Conservation (phyloP, 495 filamentous ascomycete genomes). For the Penicillium chermesinum region DNA sequence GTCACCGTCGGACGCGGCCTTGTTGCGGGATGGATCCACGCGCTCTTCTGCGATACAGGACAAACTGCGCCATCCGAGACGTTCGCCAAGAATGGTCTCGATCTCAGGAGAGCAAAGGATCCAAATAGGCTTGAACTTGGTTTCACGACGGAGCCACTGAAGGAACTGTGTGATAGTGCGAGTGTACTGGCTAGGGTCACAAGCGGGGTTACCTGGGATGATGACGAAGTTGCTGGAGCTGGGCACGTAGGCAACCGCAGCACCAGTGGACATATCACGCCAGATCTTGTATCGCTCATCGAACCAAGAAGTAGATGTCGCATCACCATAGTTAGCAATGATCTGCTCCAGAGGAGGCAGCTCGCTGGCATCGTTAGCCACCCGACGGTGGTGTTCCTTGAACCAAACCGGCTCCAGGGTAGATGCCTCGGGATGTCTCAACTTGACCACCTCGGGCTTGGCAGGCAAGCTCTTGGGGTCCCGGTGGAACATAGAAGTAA, state of each 20-base stretch:
- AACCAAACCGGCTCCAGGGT: conserved; percentile 62
- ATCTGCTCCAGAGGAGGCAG: conserved; percentile 73
- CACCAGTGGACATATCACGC: conserved; percentile 70
- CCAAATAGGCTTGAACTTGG: conserved; percentile 76
- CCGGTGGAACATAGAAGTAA: conserved; percentile 76
- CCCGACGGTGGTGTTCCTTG: conserved; percentile 29
- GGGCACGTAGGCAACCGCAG: conserved; percentile 71
- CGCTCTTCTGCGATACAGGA: conserved; percentile 82
- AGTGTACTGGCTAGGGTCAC: conserved; percentile 64
- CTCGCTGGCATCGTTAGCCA: conserved; percentile 42
- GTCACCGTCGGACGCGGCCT: conserved; percentile 50
- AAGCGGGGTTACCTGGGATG: conserved; percentile 76
- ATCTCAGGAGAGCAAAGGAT: conserved; percentile 63
- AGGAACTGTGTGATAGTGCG: conserved; percentile 68
- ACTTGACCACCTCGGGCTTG: conserved; percentile 44
- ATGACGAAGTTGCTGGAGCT: conserved; percentile 68
- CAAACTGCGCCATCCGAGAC: conserved; percentile 76
- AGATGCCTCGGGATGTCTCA: conserved; percentile 75
- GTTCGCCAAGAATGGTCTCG: conserved; percentile 68
- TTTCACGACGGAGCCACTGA: conserved; percentile 62
- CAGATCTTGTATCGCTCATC: conserved; percentile 79
- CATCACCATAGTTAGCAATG: conserved; percentile 85
- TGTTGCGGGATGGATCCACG: conserved; percentile 56
- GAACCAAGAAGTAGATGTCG: conserved; percentile 81
- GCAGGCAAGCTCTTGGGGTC: conserved; percentile 77